Evolutionary conservation across 2,329 filamentous ascomycete genomes (phyloP).

Genomic region (Emydomyces testavorans): DNA sequence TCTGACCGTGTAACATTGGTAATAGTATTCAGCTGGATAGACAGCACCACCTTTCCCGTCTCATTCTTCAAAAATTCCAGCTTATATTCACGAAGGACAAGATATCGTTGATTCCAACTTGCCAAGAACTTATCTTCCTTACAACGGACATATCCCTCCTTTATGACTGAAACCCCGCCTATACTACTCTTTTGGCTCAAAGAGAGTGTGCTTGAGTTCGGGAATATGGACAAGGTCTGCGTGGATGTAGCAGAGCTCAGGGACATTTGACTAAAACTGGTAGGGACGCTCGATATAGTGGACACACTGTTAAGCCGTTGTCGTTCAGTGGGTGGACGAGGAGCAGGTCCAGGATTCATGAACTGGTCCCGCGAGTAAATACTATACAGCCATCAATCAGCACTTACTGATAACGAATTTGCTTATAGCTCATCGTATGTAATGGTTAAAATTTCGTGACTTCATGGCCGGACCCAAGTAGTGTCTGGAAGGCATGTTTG

Average conservation of each 20-base stretch:
- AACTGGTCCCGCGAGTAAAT: constrained; percentile 58
- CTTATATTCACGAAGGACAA: constrained; percentile 83
- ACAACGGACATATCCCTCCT: constrained; percentile 45
- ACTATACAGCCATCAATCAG: constrained; percentile 25
- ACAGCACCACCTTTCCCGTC: constrained; percentile 74
- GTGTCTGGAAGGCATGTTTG: background rate
- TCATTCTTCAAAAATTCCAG: constrained; percentile 92
- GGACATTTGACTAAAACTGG: constrained; percentile 58
- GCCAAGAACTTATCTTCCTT: constrained; percentile 73
- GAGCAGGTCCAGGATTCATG: constrained; percentile 94
- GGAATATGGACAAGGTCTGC: constrained; percentile 51
- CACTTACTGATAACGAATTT: background rate
- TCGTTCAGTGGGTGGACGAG: constrained; percentile 73
- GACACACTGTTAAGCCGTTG: constrained; percentile 68
- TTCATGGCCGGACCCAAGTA: background rate
- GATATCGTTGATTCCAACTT: constrained; percentile 83
- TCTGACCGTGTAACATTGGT: constrained; percentile 85
- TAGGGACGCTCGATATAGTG: constrained; percentile 59
- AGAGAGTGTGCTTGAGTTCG: constrained; percentile 62
- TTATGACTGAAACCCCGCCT: constrained; percentile 61
- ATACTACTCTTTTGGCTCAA: constrained; percentile 51
- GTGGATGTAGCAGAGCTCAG: constrained; percentile 56
- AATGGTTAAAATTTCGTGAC: background rate
- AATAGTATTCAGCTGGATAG: constrained; percentile 75
- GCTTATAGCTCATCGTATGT: background rate